These are phyloP conservation scores for Xanthoceras sorbifolium DNA, from an alignment of 345 rosid genomes.

Conservation along the genomic window DNA sequence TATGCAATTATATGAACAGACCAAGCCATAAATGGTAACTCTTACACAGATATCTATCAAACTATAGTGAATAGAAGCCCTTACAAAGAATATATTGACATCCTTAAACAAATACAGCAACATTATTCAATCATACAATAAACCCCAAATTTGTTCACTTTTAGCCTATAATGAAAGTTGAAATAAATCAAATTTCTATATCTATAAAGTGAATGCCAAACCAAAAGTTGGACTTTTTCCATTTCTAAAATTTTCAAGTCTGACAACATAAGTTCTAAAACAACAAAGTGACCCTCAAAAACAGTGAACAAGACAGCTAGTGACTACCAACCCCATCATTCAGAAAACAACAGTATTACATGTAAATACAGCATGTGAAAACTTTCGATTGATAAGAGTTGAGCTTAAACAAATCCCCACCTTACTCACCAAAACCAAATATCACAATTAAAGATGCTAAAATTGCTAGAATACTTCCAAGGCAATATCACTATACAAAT, in stretches of 20 bases:
- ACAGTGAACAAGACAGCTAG: no score
- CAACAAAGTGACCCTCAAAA: background rate
- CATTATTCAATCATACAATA: background rate
- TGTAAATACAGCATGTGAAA: no score
- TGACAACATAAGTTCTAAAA: background rate
- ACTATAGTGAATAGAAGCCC: background rate
- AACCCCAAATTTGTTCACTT: background rate
- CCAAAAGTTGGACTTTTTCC: background rate
- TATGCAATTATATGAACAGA: background rate
- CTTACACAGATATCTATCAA: background rate
- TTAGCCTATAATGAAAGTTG: background rate
- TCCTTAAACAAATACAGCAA: background rate
- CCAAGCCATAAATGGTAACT: background rate
- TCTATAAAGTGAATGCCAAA: background rate
- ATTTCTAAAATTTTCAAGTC: no score
- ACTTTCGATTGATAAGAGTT: no score
- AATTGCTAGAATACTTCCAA: background rate
- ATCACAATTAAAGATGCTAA: background rate
- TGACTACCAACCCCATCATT: no score
- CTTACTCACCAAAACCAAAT: background rate
- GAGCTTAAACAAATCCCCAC: background rate
- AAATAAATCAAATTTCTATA: background rate
- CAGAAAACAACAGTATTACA: no score
- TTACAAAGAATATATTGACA: background rate
- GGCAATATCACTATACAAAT: background rate